These are phyloP conservation scores for Paecilomyces sp. DNA, from an alignment of 2,329 filamentous ascomycete genomes.

Conservation along the genomic window DNA sequence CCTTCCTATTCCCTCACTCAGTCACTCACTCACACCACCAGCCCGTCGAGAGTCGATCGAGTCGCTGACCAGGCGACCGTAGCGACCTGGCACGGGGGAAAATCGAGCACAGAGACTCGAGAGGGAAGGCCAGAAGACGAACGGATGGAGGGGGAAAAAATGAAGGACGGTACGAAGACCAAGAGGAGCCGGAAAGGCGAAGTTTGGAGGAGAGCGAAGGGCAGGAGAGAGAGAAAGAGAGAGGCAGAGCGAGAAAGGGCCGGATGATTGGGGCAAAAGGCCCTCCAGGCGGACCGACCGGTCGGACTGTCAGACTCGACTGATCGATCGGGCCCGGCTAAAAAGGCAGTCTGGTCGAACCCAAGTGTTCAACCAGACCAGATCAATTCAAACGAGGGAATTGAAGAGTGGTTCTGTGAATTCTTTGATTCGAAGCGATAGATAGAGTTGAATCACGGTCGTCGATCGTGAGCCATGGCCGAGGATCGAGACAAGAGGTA, in stretches of 20 bases:
- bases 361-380: no score
- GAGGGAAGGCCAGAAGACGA: background rate
- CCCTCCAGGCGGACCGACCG: background rate
- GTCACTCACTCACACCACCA: background rate
- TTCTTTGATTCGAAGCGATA: no score
- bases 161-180: background rate
- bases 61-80: background rate
- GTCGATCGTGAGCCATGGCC: no score
- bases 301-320: background rate
- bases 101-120: background rate
- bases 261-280: no score
- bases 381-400: no score
- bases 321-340: background rate
- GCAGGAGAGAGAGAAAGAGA: background rate
- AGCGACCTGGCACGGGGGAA: background rate
- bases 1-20: constrained; percentile 20
- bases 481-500: background rate
- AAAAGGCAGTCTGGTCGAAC: no score
- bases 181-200: background rate
- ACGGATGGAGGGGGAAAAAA: background rate
- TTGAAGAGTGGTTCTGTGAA: no score
- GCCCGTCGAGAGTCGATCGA: background rate
- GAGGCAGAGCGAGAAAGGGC: constrained; percentile 6
- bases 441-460: no score
- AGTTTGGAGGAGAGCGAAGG: background rate